These are phyloP conservation scores for Trypanosoma congolense DNA, from an alignment of 208 protist genomes.

Conservation along the genomic window DNA sequence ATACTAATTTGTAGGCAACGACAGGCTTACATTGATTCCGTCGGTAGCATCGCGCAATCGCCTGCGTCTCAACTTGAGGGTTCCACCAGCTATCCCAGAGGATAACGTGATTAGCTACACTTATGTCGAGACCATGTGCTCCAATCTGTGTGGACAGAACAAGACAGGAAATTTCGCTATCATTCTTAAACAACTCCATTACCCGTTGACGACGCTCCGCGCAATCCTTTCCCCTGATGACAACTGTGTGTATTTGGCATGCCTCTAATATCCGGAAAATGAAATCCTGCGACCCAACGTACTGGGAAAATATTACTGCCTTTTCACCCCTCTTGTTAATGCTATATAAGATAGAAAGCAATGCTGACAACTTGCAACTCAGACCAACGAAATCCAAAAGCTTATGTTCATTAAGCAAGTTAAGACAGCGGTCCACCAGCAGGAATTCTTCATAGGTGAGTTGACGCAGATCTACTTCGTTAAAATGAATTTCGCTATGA, in stretches of 20 bases:
- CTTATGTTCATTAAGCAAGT: slow-evolving; percentile 34
- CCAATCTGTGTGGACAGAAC: slow-evolving; percentile 96
- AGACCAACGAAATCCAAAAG: slow-evolving; percentile 47
- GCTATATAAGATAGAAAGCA: slow-evolving; percentile 55
- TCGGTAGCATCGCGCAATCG: slow-evolving; percentile 94
- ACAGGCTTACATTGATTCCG: slow-evolving; percentile 96
- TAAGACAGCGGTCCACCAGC: slow-evolving; percentile 36
- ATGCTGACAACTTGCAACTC: slow-evolving; percentile 73
- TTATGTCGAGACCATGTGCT: slow-evolving; percentile 98
- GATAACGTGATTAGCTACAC: slow-evolving; percentile 97
- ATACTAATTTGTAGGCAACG: slow-evolving; percentile 95
- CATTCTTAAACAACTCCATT: slow-evolving; percentile 57
- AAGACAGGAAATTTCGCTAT: slow-evolving; percentile 55
- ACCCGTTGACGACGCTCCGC: slow-evolving; percentile 43
- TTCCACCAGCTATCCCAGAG: slow-evolving; percentile 99
- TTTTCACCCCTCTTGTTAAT: slow-evolving; percentile 54
- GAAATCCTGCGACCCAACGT: slow-evolving; percentile 73
- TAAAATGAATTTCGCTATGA: slow-evolving; percentile 3
- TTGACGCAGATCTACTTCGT: slow-evolving; percentile 14
- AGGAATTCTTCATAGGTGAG: slow-evolving; percentile 32
- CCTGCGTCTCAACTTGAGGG: slow-evolving; percentile 97
- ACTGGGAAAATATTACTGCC: slow-evolving; percentile 86
- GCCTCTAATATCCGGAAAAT: slow-evolving; percentile 63
- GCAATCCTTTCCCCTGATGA: slow-evolving; percentile 65
- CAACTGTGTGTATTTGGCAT: slow-evolving; percentile 43